Evolutionary conservation across 2,329 filamentous ascomycete genomes (phyloP), one percentile per base, ranked within the genome.

Genomic region (Aspergillus alliaceus): DNA sequence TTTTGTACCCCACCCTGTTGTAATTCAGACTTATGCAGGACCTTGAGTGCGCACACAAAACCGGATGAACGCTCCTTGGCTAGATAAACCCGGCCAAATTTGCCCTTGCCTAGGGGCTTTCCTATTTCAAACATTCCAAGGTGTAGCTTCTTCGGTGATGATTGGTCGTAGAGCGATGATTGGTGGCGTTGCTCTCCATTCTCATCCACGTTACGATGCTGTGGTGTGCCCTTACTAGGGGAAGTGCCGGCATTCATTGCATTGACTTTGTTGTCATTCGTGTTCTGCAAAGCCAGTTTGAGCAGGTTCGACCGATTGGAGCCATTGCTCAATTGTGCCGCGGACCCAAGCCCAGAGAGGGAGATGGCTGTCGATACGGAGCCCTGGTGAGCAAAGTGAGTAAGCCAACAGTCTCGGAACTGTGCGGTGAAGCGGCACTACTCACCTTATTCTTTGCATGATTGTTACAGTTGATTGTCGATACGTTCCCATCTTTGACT

Each of bases 101-200:
- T 96, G 62, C 90, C 90, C 77, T 95, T 95, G 53, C 90, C 90
- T 3, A 96, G 80, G 1, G 90, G 90, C 65, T 91, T 89, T 37
- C 90, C 90, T 63, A 96, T 96, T 74, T 96, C 92, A 73, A 96
- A 96, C 90, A 96, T 96, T 75, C 91, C 90, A 4, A 96, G 85
- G 71, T 96, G 91, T 76, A 93, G 93, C 65, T 91, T 71, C 55
- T 78, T 80, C 4, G 78, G 75, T 54, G 61, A 73, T 68, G 86
- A 82, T 68, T 88, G 85, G 48, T 87, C 82, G 57, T 83, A 79
- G 54, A 88, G 74, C 8, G 80, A 71, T 46, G 69, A 63, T n/a
- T 74, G 69, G 11, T 63, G 61, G 25, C 73, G 71, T 52, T 74
- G 69, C n/a, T 70, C 69, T 7, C 66, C 64, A 58, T 73, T 72